Evolutionary conservation across 305 asterid genomes (phyloP).

Genomic region (Caryopteris hybrid): DNA sequence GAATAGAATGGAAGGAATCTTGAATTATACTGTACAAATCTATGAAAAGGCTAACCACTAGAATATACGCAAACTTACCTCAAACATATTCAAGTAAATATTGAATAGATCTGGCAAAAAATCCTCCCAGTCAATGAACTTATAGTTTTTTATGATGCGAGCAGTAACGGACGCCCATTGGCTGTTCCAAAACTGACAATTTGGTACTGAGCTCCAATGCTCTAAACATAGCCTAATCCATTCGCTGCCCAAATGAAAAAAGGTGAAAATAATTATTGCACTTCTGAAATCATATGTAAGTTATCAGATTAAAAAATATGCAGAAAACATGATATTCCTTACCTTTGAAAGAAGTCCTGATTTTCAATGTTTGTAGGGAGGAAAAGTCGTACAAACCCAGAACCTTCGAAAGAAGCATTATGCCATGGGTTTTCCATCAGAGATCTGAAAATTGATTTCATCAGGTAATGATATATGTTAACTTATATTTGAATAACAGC

Average conservation of each 20-base stretch:
- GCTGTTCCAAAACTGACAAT: slow-evolving; percentile 94
- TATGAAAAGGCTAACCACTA: background rate
- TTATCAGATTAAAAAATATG: slow-evolving; percentile 9
- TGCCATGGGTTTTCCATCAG: slow-evolving; percentile 97
- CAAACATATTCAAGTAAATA: slow-evolving; percentile 86
- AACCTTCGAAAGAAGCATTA: slow-evolving; percentile 91
- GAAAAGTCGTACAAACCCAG: slow-evolving; percentile 84
- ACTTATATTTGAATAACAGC: slow-evolving; percentile 12
- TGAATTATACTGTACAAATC: slow-evolving; percentile 3
- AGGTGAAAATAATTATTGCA: slow-evolving; percentile 20
- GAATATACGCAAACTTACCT: slow-evolving; percentile 49
- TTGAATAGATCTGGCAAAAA: slow-evolving; percentile 73
- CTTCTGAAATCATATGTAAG: slow-evolving; percentile 13
- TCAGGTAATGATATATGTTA: slow-evolving; percentile 11
- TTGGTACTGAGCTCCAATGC: slow-evolving; percentile 86
- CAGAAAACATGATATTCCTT: slow-evolving; percentile 32
- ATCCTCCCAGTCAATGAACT: slow-evolving; percentile 68
- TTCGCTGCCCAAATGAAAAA: slow-evolving; percentile 43
- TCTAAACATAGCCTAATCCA: slow-evolving; percentile 61
- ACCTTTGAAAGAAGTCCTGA: slow-evolving; percentile 77
- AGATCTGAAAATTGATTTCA: slow-evolving; percentile 54
- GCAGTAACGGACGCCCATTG: slow-evolving; percentile 97
- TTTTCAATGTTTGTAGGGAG: slow-evolving; percentile 86
- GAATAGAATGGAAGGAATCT: slow-evolving; percentile 1
- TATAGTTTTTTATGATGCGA: slow-evolving; percentile 82